These are phyloP conservation scores for Brasenia schreberi DNA, from an alignment of 164 flowering plant genomes.

Conservation along the genomic window DNA sequence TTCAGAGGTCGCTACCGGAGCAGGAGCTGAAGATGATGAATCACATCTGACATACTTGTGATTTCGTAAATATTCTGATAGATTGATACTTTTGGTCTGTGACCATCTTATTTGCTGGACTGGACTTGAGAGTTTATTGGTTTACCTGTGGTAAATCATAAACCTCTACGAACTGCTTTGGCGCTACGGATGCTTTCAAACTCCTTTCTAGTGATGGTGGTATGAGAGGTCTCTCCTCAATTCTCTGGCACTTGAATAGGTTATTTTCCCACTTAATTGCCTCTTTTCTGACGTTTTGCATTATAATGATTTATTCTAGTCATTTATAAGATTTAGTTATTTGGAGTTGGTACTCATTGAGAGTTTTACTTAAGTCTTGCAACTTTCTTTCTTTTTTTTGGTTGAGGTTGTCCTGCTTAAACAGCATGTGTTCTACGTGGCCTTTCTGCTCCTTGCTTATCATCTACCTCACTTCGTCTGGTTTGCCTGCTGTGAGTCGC, in stretches of 20 bases:
- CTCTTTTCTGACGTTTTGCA: not conserved
- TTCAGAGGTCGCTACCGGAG: constrained; percentile 54
- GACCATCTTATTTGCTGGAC: not conserved
- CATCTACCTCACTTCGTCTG: not conserved
- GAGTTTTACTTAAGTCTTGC: too few relatives aligned
- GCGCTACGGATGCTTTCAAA: not conserved
- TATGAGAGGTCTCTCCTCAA: not conserved
- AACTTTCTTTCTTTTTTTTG: too few relatives aligned
- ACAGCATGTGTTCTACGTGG: not conserved
- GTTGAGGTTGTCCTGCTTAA: not conserved
- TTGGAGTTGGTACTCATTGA: too few relatives aligned
- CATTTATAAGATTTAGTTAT: not conserved
- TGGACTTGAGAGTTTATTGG: not conserved
- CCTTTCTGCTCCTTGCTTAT: not conserved
- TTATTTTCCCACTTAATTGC: not conserved
- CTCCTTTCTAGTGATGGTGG: not conserved
- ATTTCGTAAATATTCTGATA: too few relatives aligned
- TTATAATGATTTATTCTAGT: not conserved
- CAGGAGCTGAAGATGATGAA: constrained; percentile 40
- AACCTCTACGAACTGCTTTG: not conserved
- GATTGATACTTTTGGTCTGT: too few relatives aligned
- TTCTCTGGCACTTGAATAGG: not conserved
- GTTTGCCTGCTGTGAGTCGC: not conserved
- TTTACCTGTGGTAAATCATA: not conserved
- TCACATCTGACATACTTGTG: not conserved